These are phyloP conservation scores for Penicillium egyptiacum DNA, from an alignment of 495 filamentous ascomycete genomes.

Conservation along the genomic window DNA sequence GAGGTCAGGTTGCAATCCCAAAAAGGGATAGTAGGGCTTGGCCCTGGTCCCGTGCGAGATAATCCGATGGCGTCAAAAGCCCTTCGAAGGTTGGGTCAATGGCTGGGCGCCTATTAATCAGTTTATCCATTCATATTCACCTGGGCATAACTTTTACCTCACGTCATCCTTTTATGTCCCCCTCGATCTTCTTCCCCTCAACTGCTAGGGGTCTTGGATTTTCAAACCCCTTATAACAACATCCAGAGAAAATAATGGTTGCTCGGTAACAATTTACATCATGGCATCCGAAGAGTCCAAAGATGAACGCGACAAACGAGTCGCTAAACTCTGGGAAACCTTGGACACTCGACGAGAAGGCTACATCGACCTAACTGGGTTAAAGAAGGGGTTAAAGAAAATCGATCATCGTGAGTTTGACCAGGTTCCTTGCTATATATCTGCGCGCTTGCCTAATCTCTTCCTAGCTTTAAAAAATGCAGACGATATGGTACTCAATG, in stretches of 20 bases:
- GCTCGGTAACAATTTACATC: slow-evolving; percentile 42
- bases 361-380: slow-evolving; percentile 74
- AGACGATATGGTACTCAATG: slow-evolving; percentile 75
- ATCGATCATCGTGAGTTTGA: slow-evolving; percentile 86
- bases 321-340: slow-evolving; percentile 75
- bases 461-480: slow-evolving; percentile 86
- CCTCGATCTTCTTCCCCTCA: slow-evolving; percentile 2
- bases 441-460: slow-evolving; percentile 31
- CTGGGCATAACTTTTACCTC: slow-evolving; percentile 22
- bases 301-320: slow-evolving; percentile 70
- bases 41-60: slow-evolving; percentile 37
- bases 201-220: neutral
- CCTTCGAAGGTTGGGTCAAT: too few species aligned
- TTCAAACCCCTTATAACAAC: neutral
- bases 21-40: slow-evolving; percentile 41
- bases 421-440: slow-evolving; percentile 25
- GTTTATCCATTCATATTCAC: slow-evolving; percentile 22
- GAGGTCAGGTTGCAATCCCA: slow-evolving; percentile 22
- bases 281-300: slow-evolving; percentile 61
- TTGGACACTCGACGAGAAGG: slow-evolving; percentile 76
- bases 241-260: slow-evolving; percentile 35
- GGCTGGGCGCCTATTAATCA: slow-evolving; percentile 40
- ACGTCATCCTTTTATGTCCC: slow-evolving; percentile 13
- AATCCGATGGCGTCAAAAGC: slow-evolving; percentile 35
- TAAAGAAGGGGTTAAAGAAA: slow-evolving; percentile 80